Conservation (phyloP, 1,284 basidiomycete species). For the Meripilus lineatus region DNA sequence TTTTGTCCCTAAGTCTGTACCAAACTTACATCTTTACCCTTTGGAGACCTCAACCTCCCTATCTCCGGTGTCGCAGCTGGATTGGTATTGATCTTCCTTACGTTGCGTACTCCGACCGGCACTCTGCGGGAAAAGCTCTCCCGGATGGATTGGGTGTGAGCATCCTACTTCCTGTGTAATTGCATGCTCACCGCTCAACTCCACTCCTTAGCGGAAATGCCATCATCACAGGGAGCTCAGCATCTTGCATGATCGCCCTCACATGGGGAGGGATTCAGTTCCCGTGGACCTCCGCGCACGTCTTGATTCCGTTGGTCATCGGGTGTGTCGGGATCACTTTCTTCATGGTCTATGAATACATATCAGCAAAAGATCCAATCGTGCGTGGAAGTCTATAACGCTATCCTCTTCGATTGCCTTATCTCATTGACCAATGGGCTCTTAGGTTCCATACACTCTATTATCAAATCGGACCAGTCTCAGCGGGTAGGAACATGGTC, state of each 20-base stretch:
- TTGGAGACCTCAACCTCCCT: constrained; percentile 32
- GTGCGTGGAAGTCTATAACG: too few relatives aligned
- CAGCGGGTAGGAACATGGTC: constrained; percentile 11
- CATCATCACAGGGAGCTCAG: constrained; percentile 12
- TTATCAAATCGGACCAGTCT: constrained; percentile 14
- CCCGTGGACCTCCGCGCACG: constrained; percentile 15
- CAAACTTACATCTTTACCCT: not conserved
- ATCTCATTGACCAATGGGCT: not conserved
- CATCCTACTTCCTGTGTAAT: not conserved
- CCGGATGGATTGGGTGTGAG: constrained; percentile 15
- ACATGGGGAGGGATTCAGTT: constrained; percentile 15
- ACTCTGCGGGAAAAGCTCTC: constrained; percentile 10
- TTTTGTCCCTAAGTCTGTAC: not conserved
- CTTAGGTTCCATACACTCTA: constrained; percentile 11
- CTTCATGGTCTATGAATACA: constrained; percentile 15
- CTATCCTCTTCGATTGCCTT: not conserved
- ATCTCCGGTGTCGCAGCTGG: constrained; percentile 28
- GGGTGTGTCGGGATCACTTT: constrained; percentile 11
- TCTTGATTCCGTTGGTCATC: constrained; percentile 14
- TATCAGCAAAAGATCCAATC: constrained; percentile 14
- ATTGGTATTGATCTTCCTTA: constrained; percentile 21
- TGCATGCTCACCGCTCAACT: not conserved
- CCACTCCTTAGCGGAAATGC: constrained; percentile 11
- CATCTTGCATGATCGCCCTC: constrained; percentile 11
- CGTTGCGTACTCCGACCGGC: constrained; percentile 7